Evolutionary conservation across 345 rosid genomes (phyloP), one percentile per base, ranked within the genome.

Genomic region (Geranium rotundifolium): DNA sequence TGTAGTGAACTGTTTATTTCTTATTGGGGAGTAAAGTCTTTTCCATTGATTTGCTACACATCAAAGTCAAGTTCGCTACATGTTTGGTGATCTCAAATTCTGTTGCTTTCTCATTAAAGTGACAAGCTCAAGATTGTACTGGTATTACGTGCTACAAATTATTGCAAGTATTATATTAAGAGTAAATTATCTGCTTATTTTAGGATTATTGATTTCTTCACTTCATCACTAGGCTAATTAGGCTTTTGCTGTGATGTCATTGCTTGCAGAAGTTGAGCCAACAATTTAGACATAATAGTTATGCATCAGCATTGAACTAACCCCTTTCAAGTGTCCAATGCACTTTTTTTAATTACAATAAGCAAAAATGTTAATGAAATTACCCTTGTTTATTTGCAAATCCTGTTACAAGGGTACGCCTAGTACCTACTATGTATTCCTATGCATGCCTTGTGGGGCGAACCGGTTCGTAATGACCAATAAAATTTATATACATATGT

Each of bases 21-120:
- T 46, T 46, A 34, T 34, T 34, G 41, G 52, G 15, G 52, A 46
- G 52, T 9, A 14, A 14, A 46, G 16, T 18, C 27, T 37, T 57
- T 57, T 30, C 23, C 30, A 8, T 15, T 29, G n/a, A 30, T 29
- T 49, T 52, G 58, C 59, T 30, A 30, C 18, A 19, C 27, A 29
- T 2, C 23, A 19, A 29, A 56, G 39, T 49, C 14, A 67, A 34
- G 59, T 54, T 67, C 59, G 64, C 61, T 52, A 17, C n/a, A 20
- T 60, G 64, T 60, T 60, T 67, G 60, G 70, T 67, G 64, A 67
- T 60, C 55, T 54, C 62, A 57, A 62, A 56, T 56, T 54, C 19
- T 57, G 31, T 62, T 68, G 60, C 62, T 54, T 55, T 29, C 16
- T 59, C 19, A 23, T 16, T 13, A 31, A 29, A 62, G 52, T 46